These are phyloP conservation scores for Tillandsia fasciculata DNA, from an alignment of 176 grass and related monocot genomes.

Conservation along the genomic window DNA sequence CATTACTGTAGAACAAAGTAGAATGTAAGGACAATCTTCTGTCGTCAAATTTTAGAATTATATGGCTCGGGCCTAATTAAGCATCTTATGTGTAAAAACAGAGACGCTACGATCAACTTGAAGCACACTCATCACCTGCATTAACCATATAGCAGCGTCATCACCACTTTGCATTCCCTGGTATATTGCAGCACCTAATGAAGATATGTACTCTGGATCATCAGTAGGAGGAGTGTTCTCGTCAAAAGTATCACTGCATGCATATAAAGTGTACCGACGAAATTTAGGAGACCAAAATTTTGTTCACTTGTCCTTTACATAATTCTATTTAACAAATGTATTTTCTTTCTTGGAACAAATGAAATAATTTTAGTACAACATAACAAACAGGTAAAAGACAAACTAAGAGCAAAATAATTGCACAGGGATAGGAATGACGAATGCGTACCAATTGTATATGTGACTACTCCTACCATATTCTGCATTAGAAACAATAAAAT, in stretches of 20 bases:
- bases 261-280: conserved; percentile 3
- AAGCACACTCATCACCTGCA: conserved; percentile 47
- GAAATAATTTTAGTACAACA: neutral
- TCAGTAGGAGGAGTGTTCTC: conserved; percentile 74
- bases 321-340: neutral
- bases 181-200: conserved; percentile 74
- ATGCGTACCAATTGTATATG: conserved; percentile 72
- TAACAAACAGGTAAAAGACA: neutral
- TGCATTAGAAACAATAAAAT: conserved; percentile 23
- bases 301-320: too few species aligned
- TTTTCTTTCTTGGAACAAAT: neutral
- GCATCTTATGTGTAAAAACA: neutral
- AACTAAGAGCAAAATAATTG: neutral
- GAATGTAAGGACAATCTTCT: too few species aligned
- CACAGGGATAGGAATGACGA: neutral
- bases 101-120: neutral
- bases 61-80: neutral
- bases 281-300: too few species aligned
- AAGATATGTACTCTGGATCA: conserved; percentile 78
- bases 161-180: conserved; percentile 79
- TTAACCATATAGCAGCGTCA: conserved; percentile 69
- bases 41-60: too few species aligned
- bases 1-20: too few species aligned
- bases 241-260: conserved; percentile 81
- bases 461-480: conserved; percentile 77